Conservation (phyloP, 2,329 filamentous ascomycete genomes). For the Fusarium duplospermum region DNA sequence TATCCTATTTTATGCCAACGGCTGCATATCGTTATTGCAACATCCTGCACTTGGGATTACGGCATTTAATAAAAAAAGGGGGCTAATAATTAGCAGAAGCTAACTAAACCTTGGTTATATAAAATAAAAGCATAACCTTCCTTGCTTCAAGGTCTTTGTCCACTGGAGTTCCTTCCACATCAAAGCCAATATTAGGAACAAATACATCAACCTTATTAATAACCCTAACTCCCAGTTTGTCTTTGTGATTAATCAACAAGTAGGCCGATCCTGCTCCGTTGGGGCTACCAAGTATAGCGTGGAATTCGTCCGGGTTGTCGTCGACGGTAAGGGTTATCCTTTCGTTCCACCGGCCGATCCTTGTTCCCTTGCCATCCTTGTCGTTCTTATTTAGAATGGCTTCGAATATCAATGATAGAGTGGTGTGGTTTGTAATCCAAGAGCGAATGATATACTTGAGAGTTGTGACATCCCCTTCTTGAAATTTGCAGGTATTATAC, state of each 20-base stretch:
- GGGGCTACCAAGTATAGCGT: conserved; percentile 10
- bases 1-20: neutral
- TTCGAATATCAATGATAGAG: conserved; percentile 10
- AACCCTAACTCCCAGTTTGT: too few relatives aligned
- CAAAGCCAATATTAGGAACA: too few relatives aligned
- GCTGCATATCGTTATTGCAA: neutral
- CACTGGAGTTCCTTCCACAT: too few relatives aligned
- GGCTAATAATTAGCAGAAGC: too few relatives aligned
- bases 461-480: neutral
- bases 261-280: too few relatives aligned
- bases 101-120: too few relatives aligned
- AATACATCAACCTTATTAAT: too few relatives aligned
- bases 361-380: neutral
- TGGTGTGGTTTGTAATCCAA: neutral
- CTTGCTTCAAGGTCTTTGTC: too few relatives aligned
- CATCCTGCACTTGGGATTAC: neutral
- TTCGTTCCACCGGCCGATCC: conserved; percentile 7
- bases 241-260: too few relatives aligned
- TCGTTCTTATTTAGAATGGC: conserved; percentile 1
- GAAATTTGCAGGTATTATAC: neutral
- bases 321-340: neutral
- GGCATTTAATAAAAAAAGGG: neutral
- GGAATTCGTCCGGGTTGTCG: neutral
- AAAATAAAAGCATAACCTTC: too few relatives aligned
- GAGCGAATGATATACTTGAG: conserved; percentile 14